Percentiles rank a stretch among this genome's conserved stretches.
These are phyloP conservation scores for Fusarium oligoseptatum DNA, from an alignment of 2,329 filamentous ascomycete genomes.

Conservation along the genomic window DNA sequence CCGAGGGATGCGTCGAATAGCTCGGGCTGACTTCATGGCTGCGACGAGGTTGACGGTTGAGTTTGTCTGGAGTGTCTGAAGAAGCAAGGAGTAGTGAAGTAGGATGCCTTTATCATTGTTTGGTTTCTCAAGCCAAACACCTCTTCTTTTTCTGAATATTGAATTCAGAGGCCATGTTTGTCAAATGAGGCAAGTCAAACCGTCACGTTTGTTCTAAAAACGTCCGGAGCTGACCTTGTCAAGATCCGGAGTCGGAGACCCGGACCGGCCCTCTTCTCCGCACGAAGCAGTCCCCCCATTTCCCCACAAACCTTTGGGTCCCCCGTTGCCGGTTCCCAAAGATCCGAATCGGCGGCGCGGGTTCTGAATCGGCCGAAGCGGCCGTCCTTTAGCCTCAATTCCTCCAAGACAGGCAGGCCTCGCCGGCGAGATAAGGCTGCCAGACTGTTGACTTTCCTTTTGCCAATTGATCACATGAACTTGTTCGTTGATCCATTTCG, in stretches of 20 bases:
- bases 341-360: neutral
- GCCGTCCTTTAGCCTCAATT: neutral
- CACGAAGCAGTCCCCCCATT: neutral
- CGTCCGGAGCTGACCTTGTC: neutral
- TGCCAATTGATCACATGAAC: constrained; percentile 7
- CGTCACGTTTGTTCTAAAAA: neutral
- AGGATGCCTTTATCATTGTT: neutral
- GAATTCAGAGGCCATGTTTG: neutral
- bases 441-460: neutral
- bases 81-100: neutral
- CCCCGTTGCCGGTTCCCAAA: neutral
- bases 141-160: neutral
- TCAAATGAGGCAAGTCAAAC: constrained; percentile 11
- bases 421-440: constrained; percentile 16
- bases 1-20: constrained; percentile 11
- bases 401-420: constrained; percentile 28
- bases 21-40: constrained; percentile 15
- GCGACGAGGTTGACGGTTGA: constrained; percentile 8
- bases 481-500: neutral
- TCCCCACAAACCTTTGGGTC: neutral
- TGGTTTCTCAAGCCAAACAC: neutral
- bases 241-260: constrained; percentile 5
- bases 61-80: neutral
- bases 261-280: neutral
- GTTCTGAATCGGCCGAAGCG: neutral